A percentile compares a stretch with the other conserved stretches of the same genome.
Evolutionary conservation across 352 stramenopile species (phyloP).

Genomic region (Lagenidium sp.): DNA sequence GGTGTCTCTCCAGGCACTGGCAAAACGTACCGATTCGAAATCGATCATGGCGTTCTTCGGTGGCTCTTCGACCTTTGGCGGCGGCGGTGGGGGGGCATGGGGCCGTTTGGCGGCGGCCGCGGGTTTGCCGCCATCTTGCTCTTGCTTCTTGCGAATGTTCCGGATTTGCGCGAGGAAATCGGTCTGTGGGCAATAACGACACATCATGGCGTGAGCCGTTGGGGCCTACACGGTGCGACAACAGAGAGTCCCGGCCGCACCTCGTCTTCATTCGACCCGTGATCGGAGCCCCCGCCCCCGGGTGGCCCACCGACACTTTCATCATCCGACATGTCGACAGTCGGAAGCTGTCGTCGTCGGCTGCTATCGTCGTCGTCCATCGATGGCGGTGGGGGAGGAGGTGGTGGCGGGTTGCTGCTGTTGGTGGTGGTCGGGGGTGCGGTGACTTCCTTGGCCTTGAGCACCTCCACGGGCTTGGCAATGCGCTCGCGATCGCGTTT

Average conservation of each 20-base stretch:
- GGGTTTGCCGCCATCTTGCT: constrained; percentile 20
- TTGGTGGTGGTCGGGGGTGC: constrained; percentile 24
- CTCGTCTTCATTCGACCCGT: constrained; percentile 62
- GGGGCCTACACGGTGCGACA: too few species aligned
- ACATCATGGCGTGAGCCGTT: too few species aligned
- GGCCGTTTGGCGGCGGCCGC: constrained; percentile 1
- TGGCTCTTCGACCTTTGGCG: constrained; percentile 37
- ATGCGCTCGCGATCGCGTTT: constrained; percentile 59
- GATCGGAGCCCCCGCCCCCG: constrained; percentile 31
- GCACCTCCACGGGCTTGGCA: constrained; percentile 59
- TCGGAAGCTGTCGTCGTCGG: constrained; percentile 40
- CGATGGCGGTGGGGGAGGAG: constrained; percentile 14
- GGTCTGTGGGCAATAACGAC: too few species aligned
- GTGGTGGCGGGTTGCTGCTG: too few species aligned
- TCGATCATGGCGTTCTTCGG: constrained; percentile 41
- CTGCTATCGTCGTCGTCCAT: constrained; percentile 3
- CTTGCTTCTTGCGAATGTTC: constrained; percentile 79
- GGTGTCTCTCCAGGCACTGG: neutral
- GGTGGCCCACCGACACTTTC: constrained; percentile 41
- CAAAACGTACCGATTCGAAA: constrained; percentile 28
- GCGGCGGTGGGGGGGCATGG: constrained; percentile 18
- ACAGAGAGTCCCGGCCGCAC: constrained; percentile 5
- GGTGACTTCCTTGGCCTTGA: constrained; percentile 74
- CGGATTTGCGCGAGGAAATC: constrained; percentile 75
- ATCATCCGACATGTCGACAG: constrained; percentile 78